Percentiles rank a stretch among this genome's conserved stretches.
Evolutionary conservation across 768 basidiomycete species (phyloP).

Genomic region (Obba rivulosa): DNA sequence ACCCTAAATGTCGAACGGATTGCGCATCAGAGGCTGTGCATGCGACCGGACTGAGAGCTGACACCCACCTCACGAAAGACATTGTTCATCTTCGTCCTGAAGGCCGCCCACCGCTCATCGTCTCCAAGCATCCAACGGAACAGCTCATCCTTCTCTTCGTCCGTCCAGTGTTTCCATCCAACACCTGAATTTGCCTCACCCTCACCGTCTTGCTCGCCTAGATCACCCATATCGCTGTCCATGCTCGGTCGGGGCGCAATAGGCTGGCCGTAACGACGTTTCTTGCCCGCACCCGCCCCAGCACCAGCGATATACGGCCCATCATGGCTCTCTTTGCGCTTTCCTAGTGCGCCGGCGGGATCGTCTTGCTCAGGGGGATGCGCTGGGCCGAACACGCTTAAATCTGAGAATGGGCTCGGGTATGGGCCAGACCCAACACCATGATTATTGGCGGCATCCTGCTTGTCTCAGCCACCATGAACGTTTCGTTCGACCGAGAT

Average conservation of each 20-base stretch:
- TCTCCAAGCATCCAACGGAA: constrained; percentile 78
- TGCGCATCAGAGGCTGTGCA: background rate
- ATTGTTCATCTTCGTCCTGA: constrained; percentile 77
- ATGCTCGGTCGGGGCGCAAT: constrained; percentile 1
- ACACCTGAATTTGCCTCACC: constrained; percentile 2
- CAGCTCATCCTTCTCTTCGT: constrained; percentile 73
- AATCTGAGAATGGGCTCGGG: too few relatives aligned
- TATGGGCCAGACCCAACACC: too few relatives aligned
- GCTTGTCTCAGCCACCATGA: constrained; percentile 2
- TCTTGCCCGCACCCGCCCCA: too few relatives aligned
- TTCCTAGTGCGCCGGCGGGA: too few relatives aligned
- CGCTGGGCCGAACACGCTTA: too few relatives aligned
- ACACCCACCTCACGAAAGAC: constrained; percentile 66
- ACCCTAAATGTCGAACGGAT: constrained; percentile 42
- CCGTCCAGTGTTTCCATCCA: constrained; percentile 84
- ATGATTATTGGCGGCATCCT: constrained; percentile 10
- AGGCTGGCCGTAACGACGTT: too few relatives aligned
- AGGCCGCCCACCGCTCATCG: constrained; percentile 75
- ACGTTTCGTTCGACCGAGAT: background rate
- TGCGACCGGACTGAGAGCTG: constrained; percentile 6
- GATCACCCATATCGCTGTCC: constrained; percentile 15
- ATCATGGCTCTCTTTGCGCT: too few relatives aligned
- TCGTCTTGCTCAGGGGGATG: too few relatives aligned
- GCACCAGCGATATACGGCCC: too few relatives aligned
- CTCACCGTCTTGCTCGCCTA: constrained; percentile 9